Evolutionary conservation across 192 early-diverging fungal species (phyloP).

Genomic region (Coemansia biformis): DNA sequence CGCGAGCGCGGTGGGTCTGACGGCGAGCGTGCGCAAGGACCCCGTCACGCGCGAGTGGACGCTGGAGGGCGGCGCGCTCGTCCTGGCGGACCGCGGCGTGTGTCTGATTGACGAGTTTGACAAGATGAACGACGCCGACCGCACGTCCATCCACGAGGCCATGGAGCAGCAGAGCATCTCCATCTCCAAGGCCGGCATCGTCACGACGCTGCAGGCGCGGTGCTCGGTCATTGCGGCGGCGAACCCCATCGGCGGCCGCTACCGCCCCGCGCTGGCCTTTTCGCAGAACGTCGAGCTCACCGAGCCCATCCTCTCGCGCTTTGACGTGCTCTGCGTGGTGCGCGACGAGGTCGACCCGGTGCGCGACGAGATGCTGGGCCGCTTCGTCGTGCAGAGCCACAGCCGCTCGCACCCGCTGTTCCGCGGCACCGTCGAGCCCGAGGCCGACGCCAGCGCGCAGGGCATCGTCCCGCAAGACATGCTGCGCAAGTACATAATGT

Average conservation of each 20-base stretch:
- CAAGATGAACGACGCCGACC: constrained; percentile 86
- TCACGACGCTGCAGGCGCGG: constrained; percentile 77
- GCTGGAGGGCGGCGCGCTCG: constrained; percentile 81
- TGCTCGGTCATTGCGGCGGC: constrained; percentile 78
- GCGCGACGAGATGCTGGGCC: constrained; percentile 83
- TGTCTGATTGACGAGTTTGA: constrained; percentile 89
- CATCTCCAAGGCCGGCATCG: constrained; percentile 83
- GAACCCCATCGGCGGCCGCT: constrained; percentile 80
- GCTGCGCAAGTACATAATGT: constrained; percentile 85
- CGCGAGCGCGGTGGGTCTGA: constrained; percentile 78
- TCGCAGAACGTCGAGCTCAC: constrained; percentile 97
- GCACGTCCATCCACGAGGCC: constrained; percentile 93
- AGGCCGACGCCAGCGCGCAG: constrained; percentile 37
- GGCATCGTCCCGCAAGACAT: constrained; percentile 71
- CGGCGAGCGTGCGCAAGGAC: constrained; percentile 78
- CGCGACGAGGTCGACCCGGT: constrained; percentile 87
- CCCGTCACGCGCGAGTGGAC: constrained; percentile 85
- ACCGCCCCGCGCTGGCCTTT: constrained; percentile 86
- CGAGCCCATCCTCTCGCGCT: constrained; percentile 97
- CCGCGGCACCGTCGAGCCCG: constrained; percentile 26
- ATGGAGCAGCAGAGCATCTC: constrained; percentile 91
- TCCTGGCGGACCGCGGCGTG: constrained; percentile 81
- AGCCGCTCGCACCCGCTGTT: constrained; percentile 81
- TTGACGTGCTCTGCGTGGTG: constrained; percentile 95
- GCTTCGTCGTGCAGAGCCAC: constrained; percentile 92